Conservation (phyloP, 1,284 basidiomycete species). For the Meripilus lineatus region DNA sequence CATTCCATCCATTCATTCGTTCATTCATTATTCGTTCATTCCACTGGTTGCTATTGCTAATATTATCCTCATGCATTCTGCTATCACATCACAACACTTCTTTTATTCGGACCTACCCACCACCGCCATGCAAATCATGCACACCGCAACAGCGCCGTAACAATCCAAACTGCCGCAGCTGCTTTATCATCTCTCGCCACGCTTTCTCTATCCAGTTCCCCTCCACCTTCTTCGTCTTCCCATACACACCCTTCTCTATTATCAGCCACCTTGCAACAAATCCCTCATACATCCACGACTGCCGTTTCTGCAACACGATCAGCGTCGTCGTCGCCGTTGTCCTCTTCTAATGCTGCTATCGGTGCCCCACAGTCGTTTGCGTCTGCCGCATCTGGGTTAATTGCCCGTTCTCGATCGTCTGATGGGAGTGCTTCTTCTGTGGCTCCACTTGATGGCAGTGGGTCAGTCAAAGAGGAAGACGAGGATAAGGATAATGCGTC, state of each 20-base stretch:
- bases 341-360: slow-evolving; percentile 22
- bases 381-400: slow-evolving; percentile 7
- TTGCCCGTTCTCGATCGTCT: too few species aligned
- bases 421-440: too few species aligned
- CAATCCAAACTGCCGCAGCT: slow-evolving; percentile 38
- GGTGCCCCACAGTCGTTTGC: slow-evolving; percentile 13
- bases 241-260: background rate
- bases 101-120: too few species aligned
- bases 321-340: slow-evolving; percentile 18
- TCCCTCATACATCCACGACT: background rate
- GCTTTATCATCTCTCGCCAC: slow-evolving; percentile 42
- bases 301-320: slow-evolving; percentile 8
- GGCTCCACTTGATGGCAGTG: slow-evolving; percentile 13
- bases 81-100: too few species aligned
- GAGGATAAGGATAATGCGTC: slow-evolving; percentile 16
- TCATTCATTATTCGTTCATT: too few species aligned
- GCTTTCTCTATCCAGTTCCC: slow-evolving; percentile 50
- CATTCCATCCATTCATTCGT: too few species aligned
- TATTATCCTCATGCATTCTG: background rate
- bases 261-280: slow-evolving; percentile 8
- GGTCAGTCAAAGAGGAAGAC: slow-evolving; percentile 19
- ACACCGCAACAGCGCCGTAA: slow-evolving; percentile 33
- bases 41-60: background rate
- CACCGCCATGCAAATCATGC: too few species aligned
- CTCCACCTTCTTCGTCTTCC: slow-evolving; percentile 21